Conservation (phyloP, 345 rosid genomes). For the Heritiera fomes region DNA sequence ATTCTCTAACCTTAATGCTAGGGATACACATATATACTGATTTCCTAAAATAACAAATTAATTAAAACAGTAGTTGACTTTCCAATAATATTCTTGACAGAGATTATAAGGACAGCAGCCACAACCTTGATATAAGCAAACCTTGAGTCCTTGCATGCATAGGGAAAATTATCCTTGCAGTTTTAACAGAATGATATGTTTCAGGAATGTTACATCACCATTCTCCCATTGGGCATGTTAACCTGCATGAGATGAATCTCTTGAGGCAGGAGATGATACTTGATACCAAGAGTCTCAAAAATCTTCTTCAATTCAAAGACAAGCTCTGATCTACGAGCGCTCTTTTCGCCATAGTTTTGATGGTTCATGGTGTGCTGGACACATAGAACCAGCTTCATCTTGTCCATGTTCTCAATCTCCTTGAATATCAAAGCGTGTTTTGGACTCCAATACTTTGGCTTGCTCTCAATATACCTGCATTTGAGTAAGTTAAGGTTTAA, state of each 20-base stretch:
- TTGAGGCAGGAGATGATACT: conserved; percentile 56
- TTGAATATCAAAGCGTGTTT: conserved; percentile 45
- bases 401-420: conserved; percentile 55
- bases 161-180: background rate
- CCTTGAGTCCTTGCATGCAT: background rate
- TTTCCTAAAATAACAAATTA: too few species aligned
- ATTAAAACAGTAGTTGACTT: too few species aligned
- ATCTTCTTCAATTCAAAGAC: conserved; percentile 53
- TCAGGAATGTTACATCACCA: background rate
- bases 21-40: too few species aligned
- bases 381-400: conserved; percentile 43
- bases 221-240: conserved; percentile 15
- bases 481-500: background rate
- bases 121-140: background rate
- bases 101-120: background rate
- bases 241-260: conserved; percentile 43
- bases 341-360: conserved; percentile 57
- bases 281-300: conserved; percentile 50
- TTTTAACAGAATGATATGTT: background rate
- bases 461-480: conserved; percentile 58
- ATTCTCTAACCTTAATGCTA: too few species aligned
- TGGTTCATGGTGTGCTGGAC: conserved; percentile 65
- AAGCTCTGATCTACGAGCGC: conserved; percentile 46
- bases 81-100: too few species aligned
- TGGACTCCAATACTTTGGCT: conserved; percentile 57